These are phyloP conservation scores for Diaporthe batatas DNA, from an alignment of 2,329 filamentous ascomycete genomes.

Conservation along the genomic window DNA sequence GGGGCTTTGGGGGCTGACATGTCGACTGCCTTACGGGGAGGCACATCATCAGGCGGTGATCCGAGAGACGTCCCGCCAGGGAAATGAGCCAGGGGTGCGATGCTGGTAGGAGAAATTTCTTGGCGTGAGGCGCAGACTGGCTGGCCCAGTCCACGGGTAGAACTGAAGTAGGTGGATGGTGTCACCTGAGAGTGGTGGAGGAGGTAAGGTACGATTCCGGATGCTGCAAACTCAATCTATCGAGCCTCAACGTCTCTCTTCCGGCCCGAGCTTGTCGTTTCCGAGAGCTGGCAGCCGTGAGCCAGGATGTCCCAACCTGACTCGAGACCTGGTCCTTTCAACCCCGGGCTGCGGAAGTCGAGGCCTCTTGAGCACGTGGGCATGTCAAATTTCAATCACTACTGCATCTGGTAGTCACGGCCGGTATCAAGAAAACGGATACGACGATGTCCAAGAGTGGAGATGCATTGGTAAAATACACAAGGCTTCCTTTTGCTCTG, in stretches of 20 bases:
- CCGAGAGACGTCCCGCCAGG: constrained; percentile 17
- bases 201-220: neutral
- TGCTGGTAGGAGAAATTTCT: constrained; percentile 24
- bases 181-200: constrained; percentile 19
- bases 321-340: constrained; percentile 26
- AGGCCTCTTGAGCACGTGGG: constrained; percentile 19
- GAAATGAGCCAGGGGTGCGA: constrained; percentile 31
- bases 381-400: neutral
- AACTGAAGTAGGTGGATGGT: neutral
- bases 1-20: neutral
- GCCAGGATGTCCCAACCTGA: constrained; percentile 20
- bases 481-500: neutral
- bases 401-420: constrained; percentile 5
- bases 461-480: neutral
- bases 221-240: constrained; percentile 22
- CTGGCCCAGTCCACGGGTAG: neutral
- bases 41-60: constrained; percentile 17
- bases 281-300: neutral
- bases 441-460: constrained; percentile 1
- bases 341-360: constrained; percentile 2
- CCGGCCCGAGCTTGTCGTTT: constrained; percentile 5
- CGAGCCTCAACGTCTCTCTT: constrained; percentile 11
- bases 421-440: neutral
- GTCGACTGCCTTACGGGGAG: constrained; percentile 28
- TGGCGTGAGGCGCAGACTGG: constrained; percentile 30